Base-by-base conservation (phyloP, 169 alveolate genomes). In the Plasmodium relictum region DNA sequence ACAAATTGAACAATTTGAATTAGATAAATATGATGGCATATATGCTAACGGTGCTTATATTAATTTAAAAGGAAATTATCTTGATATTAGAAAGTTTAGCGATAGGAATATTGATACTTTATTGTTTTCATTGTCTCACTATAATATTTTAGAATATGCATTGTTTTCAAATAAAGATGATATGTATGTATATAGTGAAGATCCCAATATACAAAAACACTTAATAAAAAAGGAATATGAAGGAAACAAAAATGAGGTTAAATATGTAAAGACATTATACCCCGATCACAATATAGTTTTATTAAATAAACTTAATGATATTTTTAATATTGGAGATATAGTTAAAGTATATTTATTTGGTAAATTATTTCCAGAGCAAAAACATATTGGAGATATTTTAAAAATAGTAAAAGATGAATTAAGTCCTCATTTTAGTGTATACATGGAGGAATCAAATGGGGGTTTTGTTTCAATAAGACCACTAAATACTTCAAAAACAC, bases 251-350 rank as follows among this genome's bases (percentile, higher is more conserved):
- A 31, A 56, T 5, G 18, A 18, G 2, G 12, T 37, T 5, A 39
- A 48, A 63, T 78, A 69, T 22, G 42, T 16, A 7, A 7, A 22
- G 0, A 8, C 31, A 8, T 24, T 26, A 26, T 69, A 78, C 10
- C 63, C 41, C 0, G 24, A 54, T 8, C 52, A 63, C 10, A 63
- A 48, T 16, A 54, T 54, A 54, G 59, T 78, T 56, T 6, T 56
- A 31, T 56, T 78, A 31, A 78, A 52, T 39, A 48, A 42, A 0
- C 26, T 65, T 41, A 78, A 65, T 8, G 89, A 78, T 22, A 63
- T 78, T 6, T 56, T 63, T 1, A 63, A 8, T 39, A 78, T 78
- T n/a, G 89, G 89, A 16, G 89, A 78, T 48, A 78, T 78, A 20
- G 69, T 78, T 3, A 63, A 70, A 0, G 31, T 78, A 5, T 70